Percentiles rank a stretch among this genome's conserved stretches.
These are phyloP conservation scores for Nasturtium officinale DNA, from an alignment of 345 rosid genomes.

Conservation along the genomic window DNA sequence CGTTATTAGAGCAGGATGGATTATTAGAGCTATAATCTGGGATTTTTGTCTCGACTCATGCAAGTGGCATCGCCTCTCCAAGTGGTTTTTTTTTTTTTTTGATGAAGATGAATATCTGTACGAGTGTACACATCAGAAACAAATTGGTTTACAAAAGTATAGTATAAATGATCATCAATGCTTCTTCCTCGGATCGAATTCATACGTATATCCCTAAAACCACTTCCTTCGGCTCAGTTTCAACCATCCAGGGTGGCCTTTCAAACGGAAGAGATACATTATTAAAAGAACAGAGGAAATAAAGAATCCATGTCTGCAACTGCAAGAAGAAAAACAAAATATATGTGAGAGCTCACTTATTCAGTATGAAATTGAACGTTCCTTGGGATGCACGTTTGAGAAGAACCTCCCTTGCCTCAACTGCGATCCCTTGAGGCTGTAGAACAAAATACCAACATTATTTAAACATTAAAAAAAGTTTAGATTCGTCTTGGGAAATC, in stretches of 20 bases:
- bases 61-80: too few relatives aligned
- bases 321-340: too few relatives aligned
- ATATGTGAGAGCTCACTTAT: slow-evolving; percentile 60
- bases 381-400: slow-evolving; percentile 88
- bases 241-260: slow-evolving; percentile 97
- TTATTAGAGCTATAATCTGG: too few relatives aligned
- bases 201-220: slow-evolving; percentile 82
- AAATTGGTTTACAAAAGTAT: slow-evolving; percentile 30
- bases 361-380: slow-evolving; percentile 73
- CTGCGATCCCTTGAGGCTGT: slow-evolving; percentile 86
- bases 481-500: background rate
- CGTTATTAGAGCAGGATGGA: too few relatives aligned
- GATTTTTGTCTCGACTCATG: too few relatives aligned
- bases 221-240: slow-evolving; percentile 76
- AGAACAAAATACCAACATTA: slow-evolving; percentile 9
- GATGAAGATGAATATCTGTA: too few relatives aligned
- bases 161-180: slow-evolving; percentile 19
- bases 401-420: slow-evolving; percentile 81
- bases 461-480: background rate
- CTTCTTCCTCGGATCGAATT: slow-evolving; percentile 24
- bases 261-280: background rate
- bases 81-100: too few relatives aligned
- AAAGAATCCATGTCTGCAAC: background rate
- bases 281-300: background rate
- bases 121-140: slow-evolving; percentile 21